Evolutionary conservation across 768 basidiomycete genomes (phyloP), one percentile per base, ranked within the genome.

Genomic region (Kwoniella mangroviensis): DNA sequence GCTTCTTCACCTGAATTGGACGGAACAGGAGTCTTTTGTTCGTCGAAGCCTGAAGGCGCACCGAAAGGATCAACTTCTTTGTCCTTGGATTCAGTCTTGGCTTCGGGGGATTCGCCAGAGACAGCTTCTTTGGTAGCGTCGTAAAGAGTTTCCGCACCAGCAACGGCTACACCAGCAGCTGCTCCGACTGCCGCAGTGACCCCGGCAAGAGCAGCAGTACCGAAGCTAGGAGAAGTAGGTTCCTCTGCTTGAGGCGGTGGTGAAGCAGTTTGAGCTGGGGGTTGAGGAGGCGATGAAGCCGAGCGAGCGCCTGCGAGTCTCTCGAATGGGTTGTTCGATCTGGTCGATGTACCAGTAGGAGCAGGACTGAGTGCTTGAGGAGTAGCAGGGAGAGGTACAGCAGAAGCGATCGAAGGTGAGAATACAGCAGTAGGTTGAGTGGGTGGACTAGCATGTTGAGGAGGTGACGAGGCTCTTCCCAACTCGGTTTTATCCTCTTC

Each of bases 251-350:
- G 59, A 13, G 60, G 26, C 19, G 53, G 59, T 13, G 67, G 67
- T 4, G 59, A 54, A 13, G 26, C 67, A 21, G 59, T 21, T 26
- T 52, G 52, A 4, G 62, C 28, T 21, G 68, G 26, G 10, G 49
- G 68, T n/a, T 63, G 53, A 19, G 61, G 62, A 1, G 59, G 61
- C 4, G 59, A 42, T 10, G 62, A 17, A n/a, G 59, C 22, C 28
- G 62, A 42, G 19, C 54, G 13, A 3, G 45, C 24, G 1, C 59
- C 67, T 6, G 61, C 62, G 7, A 69, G 82, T 56, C 90, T 85
- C 69, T 92, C 94, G 78, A 98, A 98, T 3, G 94, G 95, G 81
- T 98, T 98, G 78, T 66, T 96, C 77, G 92, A 94, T 85, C 92
- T 92, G 65, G 76, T 73, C 1, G 82, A 82, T 1, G 83, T 70